Evolutionary conservation across 2,329 filamentous ascomycete genomes (phyloP).

Genomic region (Pseudocercospora musae): DNA sequence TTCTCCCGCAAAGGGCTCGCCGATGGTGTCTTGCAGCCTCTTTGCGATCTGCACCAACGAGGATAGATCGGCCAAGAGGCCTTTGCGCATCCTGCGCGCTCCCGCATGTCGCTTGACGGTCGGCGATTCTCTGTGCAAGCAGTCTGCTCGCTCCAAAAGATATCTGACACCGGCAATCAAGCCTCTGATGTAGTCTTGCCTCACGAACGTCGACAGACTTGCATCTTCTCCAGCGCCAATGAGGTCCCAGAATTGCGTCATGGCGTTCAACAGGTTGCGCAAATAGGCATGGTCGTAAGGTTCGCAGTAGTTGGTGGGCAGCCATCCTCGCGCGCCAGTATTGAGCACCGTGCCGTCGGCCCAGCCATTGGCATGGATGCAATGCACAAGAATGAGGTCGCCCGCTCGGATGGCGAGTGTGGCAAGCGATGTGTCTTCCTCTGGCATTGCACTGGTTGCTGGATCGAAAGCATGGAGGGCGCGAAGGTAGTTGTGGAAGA

Average conservation of each 20-base stretch:
- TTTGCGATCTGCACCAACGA: conserved; percentile 86
- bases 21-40: conserved; percentile 71
- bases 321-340: conserved; percentile 85
- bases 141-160: conserved; percentile 82
- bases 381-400: conserved; percentile 90
- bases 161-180: conserved; percentile 91
- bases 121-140: conserved; percentile 75
- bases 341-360: conserved; percentile 88
- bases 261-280: conserved; percentile 75
- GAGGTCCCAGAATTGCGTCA: conserved; percentile 90
- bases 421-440: conserved; percentile 61
- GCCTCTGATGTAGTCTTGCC: conserved; percentile 90
- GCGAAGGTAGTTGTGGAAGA: conserved; percentile 91
- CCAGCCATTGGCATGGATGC: conserved; percentile 97
- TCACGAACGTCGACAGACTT: conserved; percentile 75
- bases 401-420: conserved; percentile 86
- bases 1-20: conserved; percentile 49
- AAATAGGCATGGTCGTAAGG: conserved; percentile 87
- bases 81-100: conserved; percentile 78
- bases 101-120: conserved; percentile 72
- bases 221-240: conserved; percentile 64
- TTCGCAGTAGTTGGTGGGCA: conserved; percentile 98
- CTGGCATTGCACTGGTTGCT: conserved; percentile 60
- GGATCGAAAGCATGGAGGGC: conserved; percentile 93
- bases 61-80: conserved; percentile 82